Conservation (phyloP, 768 basidiomycete species). For the Kwoniella sp. region DNA sequence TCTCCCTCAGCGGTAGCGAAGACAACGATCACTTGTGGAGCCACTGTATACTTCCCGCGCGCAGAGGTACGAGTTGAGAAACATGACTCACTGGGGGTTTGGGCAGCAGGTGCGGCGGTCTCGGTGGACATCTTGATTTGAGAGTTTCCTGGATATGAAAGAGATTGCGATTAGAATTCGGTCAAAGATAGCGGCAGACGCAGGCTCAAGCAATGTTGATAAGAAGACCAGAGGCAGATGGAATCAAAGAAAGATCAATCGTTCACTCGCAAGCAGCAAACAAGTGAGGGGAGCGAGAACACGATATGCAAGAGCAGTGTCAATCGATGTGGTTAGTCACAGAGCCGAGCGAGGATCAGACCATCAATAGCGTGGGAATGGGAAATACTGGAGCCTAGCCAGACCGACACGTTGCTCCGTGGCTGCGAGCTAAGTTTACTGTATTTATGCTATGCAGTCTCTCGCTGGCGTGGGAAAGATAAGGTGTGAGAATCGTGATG, state of each 20-base stretch:
- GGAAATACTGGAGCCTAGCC: neutral
- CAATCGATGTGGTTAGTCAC: neutral
- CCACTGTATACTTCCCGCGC: no score
- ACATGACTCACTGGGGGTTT: conserved; percentile 18
- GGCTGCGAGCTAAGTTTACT: no score
- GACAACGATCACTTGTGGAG: no score
- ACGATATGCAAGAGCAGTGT: conserved; percentile 1
- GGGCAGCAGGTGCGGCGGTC: conserved; percentile 6
- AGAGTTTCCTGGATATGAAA: neutral
- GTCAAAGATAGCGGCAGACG: no score
- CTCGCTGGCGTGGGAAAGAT: neutral
- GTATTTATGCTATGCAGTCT: neutral
- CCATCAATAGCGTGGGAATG: neutral
- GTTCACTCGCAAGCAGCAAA: no score
- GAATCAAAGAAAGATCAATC: no score
- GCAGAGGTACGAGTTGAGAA: no score
- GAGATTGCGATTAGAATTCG: neutral
- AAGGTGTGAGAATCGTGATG: neutral
- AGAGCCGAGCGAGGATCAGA: neutral
- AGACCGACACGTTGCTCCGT: neutral
- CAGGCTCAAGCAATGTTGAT: no score
- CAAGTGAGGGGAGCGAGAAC: neutral
- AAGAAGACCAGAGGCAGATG: no score
- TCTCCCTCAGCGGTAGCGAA: neutral
- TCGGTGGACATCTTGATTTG: conserved; percentile 15